Evolutionary conservation across 768 basidiomycete species (phyloP).

Genomic region (Amanita rimosa): DNA sequence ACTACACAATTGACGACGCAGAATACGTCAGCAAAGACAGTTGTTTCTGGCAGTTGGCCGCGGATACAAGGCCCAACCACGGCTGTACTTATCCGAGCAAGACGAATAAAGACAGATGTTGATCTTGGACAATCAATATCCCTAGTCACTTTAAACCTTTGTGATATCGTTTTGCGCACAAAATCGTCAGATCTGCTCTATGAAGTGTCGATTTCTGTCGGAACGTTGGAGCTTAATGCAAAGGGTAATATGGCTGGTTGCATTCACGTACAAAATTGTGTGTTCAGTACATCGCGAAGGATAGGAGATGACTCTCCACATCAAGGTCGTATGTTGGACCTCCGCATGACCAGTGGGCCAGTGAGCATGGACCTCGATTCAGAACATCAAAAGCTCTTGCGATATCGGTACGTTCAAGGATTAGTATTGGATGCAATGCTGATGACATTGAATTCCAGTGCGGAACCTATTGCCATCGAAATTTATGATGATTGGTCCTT

Average conservation of each 20-base stretch:
- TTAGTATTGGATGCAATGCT: not conserved
- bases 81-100: slow-evolving; percentile 55
- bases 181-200: slow-evolving; percentile 48
- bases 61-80: slow-evolving; percentile 41
- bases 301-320: slow-evolving; percentile 26
- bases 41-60: slow-evolving; percentile 7
- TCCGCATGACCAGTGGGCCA: slow-evolving; percentile 65
- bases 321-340: slow-evolving; percentile 50
- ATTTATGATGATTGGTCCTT: slow-evolving; percentile 78
- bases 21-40: slow-evolving; percentile 11
- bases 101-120: slow-evolving; percentile 60
- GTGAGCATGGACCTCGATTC: slow-evolving; percentile 60
- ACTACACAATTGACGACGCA: slow-evolving; percentile 26
- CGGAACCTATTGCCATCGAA: slow-evolving; percentile 65
- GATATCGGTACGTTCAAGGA: slow-evolving; percentile 52
- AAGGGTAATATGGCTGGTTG: slow-evolving; percentile 64
- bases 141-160: slow-evolving; percentile 51
- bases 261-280: slow-evolving; percentile 53
- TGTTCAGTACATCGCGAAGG: slow-evolving; percentile 65
- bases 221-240: slow-evolving; percentile 54
- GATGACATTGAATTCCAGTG: slow-evolving; percentile 26
- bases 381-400: slow-evolving; percentile 61
- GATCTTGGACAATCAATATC: slow-evolving; percentile 86
- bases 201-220: slow-evolving; percentile 57
- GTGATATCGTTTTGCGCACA: slow-evolving; percentile 53